phyloP scores from a whole-genome alignment of 2,329 filamentous ascomycete species.

The Talaromyces sp. region DNA sequence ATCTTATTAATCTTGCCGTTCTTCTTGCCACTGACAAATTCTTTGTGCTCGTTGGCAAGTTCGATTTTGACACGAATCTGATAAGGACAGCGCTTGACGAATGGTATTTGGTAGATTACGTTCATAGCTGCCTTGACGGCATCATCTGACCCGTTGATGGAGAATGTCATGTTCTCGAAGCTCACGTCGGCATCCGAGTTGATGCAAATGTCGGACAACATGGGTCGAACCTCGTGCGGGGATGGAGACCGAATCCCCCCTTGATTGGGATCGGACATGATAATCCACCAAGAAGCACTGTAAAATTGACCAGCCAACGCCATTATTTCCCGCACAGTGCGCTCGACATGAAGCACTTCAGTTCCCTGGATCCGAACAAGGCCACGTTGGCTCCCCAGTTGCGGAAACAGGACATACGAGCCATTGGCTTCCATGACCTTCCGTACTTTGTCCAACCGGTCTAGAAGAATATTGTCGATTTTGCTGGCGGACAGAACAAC shows the following conservation, averaged over 20 bases:
- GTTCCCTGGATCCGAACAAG: conserved; percentile 86
- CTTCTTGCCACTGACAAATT: conserved; percentile 99
- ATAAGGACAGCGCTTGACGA: conserved; percentile 79
- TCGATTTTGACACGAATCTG: conserved; percentile 98
- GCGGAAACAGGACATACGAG: conserved; percentile 88
- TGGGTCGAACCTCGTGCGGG: conserved; percentile 70
- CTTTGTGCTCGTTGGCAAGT: conserved; percentile 97
- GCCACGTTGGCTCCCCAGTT: conserved; percentile 76
- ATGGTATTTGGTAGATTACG: conserved; percentile 86
- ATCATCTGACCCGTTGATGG: conserved; percentile 92
- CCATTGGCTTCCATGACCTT: conserved; percentile 97
- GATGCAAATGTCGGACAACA: conserved; percentile 92
- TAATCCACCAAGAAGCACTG: conserved; percentile 91
- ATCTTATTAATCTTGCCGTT: conserved; percentile 99
- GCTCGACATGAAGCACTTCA: conserved; percentile 89
- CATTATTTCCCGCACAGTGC: conserved; percentile 94
- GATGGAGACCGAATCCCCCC: conserved; percentile 55
- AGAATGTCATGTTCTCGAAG: conserved; percentile 91
- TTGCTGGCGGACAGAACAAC: conserved; percentile 85
- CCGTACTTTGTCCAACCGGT: conserved; percentile 89
- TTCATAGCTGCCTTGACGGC: conserved; percentile 91
- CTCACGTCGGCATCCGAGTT: conserved; percentile 93
- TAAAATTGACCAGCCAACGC: conserved; percentile 94
- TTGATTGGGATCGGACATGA: conserved; percentile 64
- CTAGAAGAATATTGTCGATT: conserved; percentile 88